Evolutionary conservation across 768 basidiomycete species (phyloP), one percentile per base, ranked within the genome.

Genomic region (Nidularia sp.): DNA sequence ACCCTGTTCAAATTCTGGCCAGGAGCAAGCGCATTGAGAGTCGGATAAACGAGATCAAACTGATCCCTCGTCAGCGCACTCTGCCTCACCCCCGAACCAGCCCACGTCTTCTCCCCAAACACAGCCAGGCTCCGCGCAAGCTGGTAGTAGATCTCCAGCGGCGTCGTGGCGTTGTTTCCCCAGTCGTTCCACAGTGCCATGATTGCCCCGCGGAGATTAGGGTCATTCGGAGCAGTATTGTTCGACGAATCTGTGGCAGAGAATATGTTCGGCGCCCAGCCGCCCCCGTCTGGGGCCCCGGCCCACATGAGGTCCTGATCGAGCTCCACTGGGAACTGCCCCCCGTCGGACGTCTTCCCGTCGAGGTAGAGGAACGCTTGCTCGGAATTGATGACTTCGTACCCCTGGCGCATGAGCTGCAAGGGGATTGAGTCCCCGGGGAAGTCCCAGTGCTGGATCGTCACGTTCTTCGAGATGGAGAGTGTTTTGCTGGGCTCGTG

Each of bases 371-470:
- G 36, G 15, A 39, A 39, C 15, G 36, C 36, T 39, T 39, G 36
- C 15, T 39, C 36, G 9, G 44, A 45, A 18, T 45, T 45, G 44
- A 45, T 45, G 12, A 45, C 44, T 25, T 45, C 22, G 44, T 45
- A 45, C 8, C 44, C 44, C 22, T 45, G 9, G 10, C 22, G 9
- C 10, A 25, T 12, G 12, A 45, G 44, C 22, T 45, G 12, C 22
- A 45, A 9, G 22, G 44, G 44, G 22, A 45, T 45, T 8, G 44
- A 12, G 22, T 45, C 44, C 44, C 44, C 44, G 22, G 44, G 44
- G 44, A 45, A 45, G 44, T 45, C 18, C 44, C 44, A 45, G 44
- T 45, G 44, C 44, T 45, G 44, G 8, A 45, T 45, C 18, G 44
- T 45, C 8, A 45, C 22, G 22, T 45, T 45, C 44, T 10, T 45